These are phyloP conservation scores for Boletus fagicola DNA, from an alignment of 768 basidiomycete species.

Conservation along the genomic window DNA sequence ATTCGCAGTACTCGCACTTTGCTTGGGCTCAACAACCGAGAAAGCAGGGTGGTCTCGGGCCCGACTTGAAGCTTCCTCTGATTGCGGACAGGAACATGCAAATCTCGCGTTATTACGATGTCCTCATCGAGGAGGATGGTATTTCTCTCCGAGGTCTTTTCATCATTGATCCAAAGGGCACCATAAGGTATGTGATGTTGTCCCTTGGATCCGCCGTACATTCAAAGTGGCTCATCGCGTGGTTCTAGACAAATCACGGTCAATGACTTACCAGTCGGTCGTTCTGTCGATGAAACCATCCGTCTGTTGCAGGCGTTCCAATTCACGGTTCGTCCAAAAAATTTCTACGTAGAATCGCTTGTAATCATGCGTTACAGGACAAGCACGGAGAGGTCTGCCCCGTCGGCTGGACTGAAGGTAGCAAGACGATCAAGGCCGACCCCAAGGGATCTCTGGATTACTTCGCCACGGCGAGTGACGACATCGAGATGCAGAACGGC, in stretches of 20 bases:
- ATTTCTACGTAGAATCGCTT: not conserved
- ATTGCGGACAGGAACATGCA: slow-evolving; percentile 77
- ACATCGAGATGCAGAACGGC: slow-evolving; percentile 37
- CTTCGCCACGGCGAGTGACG: slow-evolving; percentile 43
- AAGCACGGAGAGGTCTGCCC: slow-evolving; percentile 92
- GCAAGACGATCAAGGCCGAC: slow-evolving; percentile 80
- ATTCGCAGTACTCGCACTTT: slow-evolving; percentile 85
- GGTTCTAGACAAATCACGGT: slow-evolving; percentile 71
- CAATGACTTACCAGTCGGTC: slow-evolving; percentile 93
- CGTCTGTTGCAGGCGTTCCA: slow-evolving; percentile 94
- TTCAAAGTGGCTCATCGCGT: not conserved
- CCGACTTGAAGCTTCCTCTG: slow-evolving; percentile 81
- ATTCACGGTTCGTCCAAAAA: slow-evolving; percentile 57
- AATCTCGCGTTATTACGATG: slow-evolving; percentile 83
- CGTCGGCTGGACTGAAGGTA: slow-evolving; percentile 82
- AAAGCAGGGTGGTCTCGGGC: slow-evolving; percentile 86
- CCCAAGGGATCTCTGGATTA: slow-evolving; percentile 73
- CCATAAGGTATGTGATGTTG: slow-evolving; percentile 48
- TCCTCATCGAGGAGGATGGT: slow-evolving; percentile 85
- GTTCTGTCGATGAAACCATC: slow-evolving; percentile 90
- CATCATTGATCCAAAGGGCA: slow-evolving; percentile 83
- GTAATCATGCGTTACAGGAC: slow-evolving; percentile 43
- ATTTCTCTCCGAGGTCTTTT: slow-evolving; percentile 85
- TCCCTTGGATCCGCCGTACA: not conserved
- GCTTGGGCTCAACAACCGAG: slow-evolving; percentile 83